phyloP scores from a whole-genome alignment of 2,329 filamentous ascomycete genomes.

The Fusarium brevicatenulatum region DNA sequence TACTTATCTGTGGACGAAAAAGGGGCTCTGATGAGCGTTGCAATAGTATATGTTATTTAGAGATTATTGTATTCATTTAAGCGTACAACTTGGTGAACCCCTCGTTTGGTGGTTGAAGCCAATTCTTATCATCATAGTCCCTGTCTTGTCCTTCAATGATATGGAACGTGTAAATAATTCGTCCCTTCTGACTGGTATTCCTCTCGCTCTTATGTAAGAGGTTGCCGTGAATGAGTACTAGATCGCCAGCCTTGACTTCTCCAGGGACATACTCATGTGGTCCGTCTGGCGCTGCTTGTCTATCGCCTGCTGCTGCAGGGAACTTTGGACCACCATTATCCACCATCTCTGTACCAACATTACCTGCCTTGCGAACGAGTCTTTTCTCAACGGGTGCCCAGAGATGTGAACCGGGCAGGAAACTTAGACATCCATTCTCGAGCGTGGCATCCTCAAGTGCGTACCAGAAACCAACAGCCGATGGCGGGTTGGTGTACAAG shows the following conservation, averaged over 20 bases:
- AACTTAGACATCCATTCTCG: conserved; percentile 89
- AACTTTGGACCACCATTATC: conserved; percentile 74
- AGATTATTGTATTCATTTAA: conserved; percentile 35
- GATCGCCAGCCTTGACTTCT: conserved; percentile 88
- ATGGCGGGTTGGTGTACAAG: conserved; percentile 87
- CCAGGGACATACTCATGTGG: conserved; percentile 73
- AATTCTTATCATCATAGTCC: conserved; percentile 87
- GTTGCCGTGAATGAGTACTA: conserved; percentile 97
- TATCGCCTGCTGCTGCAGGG: conserved; percentile 63
- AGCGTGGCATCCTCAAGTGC: conserved; percentile 90
- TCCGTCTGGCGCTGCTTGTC: conserved; percentile 53
- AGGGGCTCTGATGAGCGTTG: conserved; percentile 5
- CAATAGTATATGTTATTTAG: neutral
- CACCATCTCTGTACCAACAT: conserved; percentile 73
- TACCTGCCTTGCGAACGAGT: conserved; percentile 73
- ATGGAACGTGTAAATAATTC: conserved; percentile 98
- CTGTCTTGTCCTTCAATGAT: conserved; percentile 83
- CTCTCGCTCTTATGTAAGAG: conserved; percentile 95
- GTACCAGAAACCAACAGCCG: conserved; percentile 96
- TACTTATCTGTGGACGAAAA: conserved; percentile 11
- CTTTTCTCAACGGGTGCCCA: conserved; percentile 76
- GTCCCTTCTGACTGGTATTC: conserved; percentile 85
- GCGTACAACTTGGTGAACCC: conserved; percentile 79
- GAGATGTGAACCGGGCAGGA: conserved; percentile 83
- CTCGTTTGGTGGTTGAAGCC: conserved; percentile 84